A percentile compares a stretch with the other conserved stretches of the same genome.
Conservation (phyloP, 352 stramenopile genomes). For the Globisporangium abappressorium region DNA sequence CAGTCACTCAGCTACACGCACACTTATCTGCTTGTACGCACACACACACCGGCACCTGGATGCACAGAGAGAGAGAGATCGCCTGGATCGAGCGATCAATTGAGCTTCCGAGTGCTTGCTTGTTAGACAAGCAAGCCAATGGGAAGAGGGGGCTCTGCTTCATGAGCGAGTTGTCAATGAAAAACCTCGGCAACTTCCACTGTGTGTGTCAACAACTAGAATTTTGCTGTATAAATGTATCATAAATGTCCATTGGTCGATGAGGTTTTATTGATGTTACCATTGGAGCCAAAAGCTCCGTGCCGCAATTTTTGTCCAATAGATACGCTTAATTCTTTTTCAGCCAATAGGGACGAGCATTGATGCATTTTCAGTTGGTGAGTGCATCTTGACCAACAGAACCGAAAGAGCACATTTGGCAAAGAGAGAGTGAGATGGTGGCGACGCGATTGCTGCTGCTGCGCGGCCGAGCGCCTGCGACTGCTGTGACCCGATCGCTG, state of each 20-base stretch:
- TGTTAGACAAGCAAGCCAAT: neutral
- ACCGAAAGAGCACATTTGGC: neutral
- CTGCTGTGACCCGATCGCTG: neutral
- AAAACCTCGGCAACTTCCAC: neutral
- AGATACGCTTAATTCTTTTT: too few relatives aligned
- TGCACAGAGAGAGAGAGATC: neutral
- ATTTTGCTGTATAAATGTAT: neutral
- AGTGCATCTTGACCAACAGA: neutral
- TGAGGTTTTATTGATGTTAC: neutral
- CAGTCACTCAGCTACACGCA: neutral
- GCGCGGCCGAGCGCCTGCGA: neutral
- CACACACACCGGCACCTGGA: neutral
- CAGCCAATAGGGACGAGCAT: too few relatives aligned
- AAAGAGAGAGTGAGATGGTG: constrained; percentile 5
- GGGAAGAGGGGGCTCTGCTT: neutral
- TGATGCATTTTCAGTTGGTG: neutral
- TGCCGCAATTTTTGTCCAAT: too few relatives aligned
- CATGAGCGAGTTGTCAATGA: neutral
- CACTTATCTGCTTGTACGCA: neutral
- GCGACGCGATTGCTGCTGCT: constrained; percentile 11
- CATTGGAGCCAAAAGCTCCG: too few relatives aligned
- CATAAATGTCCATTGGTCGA: neutral
- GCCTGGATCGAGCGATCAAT: neutral
- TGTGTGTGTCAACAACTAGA: neutral
- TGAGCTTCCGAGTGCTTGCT: constrained; percentile 1